Base-by-base conservation (phyloP, 1,139 yeast genomes). In the Spencermartinsiella ligniputridi region DNA sequence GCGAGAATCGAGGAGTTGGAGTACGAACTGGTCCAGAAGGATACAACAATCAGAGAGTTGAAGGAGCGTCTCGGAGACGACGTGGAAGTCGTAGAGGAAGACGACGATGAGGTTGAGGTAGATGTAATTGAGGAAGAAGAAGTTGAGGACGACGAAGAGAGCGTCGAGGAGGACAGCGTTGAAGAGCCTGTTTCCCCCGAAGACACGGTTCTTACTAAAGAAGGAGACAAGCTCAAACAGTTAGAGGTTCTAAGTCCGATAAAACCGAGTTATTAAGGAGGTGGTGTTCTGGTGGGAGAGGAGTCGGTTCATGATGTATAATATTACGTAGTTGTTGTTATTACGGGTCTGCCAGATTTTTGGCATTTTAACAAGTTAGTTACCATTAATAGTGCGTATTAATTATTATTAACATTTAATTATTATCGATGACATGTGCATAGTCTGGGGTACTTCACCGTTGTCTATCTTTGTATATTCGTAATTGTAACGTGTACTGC, bases 211-310 rank as follows among this genome's bases (percentile, higher is more conserved):
- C 15, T 27, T 6, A 9, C 32, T 6, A 9, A 27, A 27, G 32
- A 27, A n/a, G 5, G 15, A 5, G 32, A 27, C 32, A 27, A 27
- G 15, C 15, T 27, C 5, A 17, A 43, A 13, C 41, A 42, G 16
- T 35, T 48, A 2, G 51, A 48, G 24, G 24, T 37, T 13, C 37
- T 48, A 22, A 48, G 51, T 30, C 51, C 51, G 2, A 45, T 48
- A 18, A 42, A 27, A 15, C 32, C 32, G 15, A 27, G 32, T 5
- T 27, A 27, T 27, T 27, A n/a, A n/a, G 12, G 25, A 6, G n/a
- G n/a, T n/a, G n/a, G n/a, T n/a, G n/a, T n/a, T n/a, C n/a, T n/a
- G n/a, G n/a, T n/a, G n/a, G n/a, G n/a, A n/a, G n/a, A n/a, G n/a
- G n/a, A n/a, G n/a, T n/a, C n/a, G n/a, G n/a, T n/a, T n/a, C n/a